Base-by-base conservation (phyloP, 176 grass and related monocot species). In the Eleusine indica region DNA sequence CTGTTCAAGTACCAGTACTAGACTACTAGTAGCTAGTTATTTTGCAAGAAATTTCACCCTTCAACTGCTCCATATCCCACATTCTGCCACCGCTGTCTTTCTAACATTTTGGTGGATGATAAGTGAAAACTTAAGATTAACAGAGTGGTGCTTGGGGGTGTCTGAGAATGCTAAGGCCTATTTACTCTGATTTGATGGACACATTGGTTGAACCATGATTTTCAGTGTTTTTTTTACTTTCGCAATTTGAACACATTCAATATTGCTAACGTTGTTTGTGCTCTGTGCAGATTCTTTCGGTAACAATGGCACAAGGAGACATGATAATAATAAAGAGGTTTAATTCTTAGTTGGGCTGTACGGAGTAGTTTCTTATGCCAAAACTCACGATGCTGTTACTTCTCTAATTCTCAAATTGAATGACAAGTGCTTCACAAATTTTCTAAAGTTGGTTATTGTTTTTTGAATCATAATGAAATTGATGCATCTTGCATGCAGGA, bases 301-400 rank as follows among this genome's bases (percentile, higher is more conserved):
- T 58, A 71, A 81, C 2, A 53, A 21, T 57, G 17, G 46, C 25
- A 44, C 76, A 74, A 62, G 41, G 11, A 47, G 52, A 9, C 42
- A 70, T 41, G 82, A 75, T 61, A 84, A 40, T 39, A 89, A 70
- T 48, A 84, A 75, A 52, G 82, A 63, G 76, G 82, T 89, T 54
- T 18, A 15, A 17, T 73, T 78, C 57, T 78, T 39, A 73, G 44
- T 32, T 15, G 18, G 32, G 32, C 32, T 35, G 32, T 35, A 35
- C 32, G 32, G 32, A 35, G 2, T 35, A 35, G 32, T 49, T 60
- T 81, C 68, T 17, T 18, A 68, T 16, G 32, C 48, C 70, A 18
- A 11, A 64, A 12, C 41, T 21, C 58, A 47, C 38, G n/a, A 8
- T 51, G 14, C 51, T 63, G 66, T 52, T 25, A 30, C 38, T 75